phyloP scores from a whole-genome alignment of 129 eudicot species.

The Logfia minima region DNA sequence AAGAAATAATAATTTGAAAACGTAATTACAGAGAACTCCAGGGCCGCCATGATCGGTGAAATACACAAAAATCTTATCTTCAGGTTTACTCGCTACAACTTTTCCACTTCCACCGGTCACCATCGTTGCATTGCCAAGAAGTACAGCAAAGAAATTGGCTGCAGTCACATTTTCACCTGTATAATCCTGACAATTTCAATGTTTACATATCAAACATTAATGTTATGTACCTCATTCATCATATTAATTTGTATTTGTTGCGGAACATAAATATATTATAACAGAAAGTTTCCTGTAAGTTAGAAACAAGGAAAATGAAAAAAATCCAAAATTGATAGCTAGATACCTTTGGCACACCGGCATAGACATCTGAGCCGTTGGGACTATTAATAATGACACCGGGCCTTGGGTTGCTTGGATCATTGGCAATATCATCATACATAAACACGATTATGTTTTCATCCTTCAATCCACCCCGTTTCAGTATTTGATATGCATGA shows the following conservation, averaged over 20 bases:
- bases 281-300: not conserved
- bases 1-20: not conserved
- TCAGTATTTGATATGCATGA: slow-evolving; percentile 75
- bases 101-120: slow-evolving; percentile 71
- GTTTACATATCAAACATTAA: not conserved
- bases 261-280: not conserved
- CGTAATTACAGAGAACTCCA: slow-evolving; percentile 55
- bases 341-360: slow-evolving; percentile 72
- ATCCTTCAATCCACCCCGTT: slow-evolving; percentile 65
- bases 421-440: slow-evolving; percentile 71
- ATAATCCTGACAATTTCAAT: slow-evolving; percentile 48
- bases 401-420: slow-evolving; percentile 47
- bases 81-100: slow-evolving; percentile 55
- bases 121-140: slow-evolving; percentile 51
- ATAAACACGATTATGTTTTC: slow-evolving; percentile 74
- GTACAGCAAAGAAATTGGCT: slow-evolving; percentile 53
- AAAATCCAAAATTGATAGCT: not conserved
- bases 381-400: slow-evolving; percentile 66
- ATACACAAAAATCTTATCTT: slow-evolving; percentile 63
- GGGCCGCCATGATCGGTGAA: slow-evolving; percentile 82
- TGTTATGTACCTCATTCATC: not conserved
- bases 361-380: slow-evolving; percentile 56
- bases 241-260: not conserved
- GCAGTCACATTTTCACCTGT: slow-evolving; percentile 58
- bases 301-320: not conserved